Evolutionary conservation across 345 rosid species (phyloP), one percentile per base, ranked within the genome.

Genomic region (Combretum micranthum): DNA sequence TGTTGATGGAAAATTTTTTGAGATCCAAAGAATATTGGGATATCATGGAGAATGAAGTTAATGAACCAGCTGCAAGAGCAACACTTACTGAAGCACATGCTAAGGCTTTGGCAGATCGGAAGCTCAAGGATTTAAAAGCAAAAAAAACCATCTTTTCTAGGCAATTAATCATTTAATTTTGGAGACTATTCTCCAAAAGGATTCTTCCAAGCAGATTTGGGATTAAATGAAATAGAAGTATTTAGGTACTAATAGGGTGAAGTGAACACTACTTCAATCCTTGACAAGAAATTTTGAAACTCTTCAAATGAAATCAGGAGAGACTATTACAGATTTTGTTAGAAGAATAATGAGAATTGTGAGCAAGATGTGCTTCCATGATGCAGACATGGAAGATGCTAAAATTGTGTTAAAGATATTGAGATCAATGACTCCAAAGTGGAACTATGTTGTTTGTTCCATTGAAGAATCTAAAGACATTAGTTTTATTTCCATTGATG

Each of bases 111-210:
- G 19, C 15, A 14, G 43, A 12, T 25, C 39, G 25, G 57, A 54
- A 32, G 18, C 57, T 54, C 25, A 54, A 54, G 18, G 57, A 54
- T 26, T 44, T 54, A 12, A 54, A 54, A 17, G n/a, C n/a, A n/a
- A n/a, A 44, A 17, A 54, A 15, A 54, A 54, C 42, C 39, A 54
- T 20, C 16, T 54, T 8, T 54, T 23, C 19, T 16, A 11, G 12
- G 43, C 19, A 2, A 54, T 54, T 4, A 44, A 54, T 25, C 20
- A 32, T 25, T 25, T 44, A 8, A 25, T 20, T 20, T n/a, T 32
- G 17, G 25, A 16, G 44, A 54, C 57, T 6, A 54, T 25, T 26
- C 42, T 32, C 15, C 42, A 16, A 7, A 54, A 54, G 10, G 42
- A 13, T 20, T 25, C 45, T 4, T 13, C 57, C 17, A 54, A 54